Evolutionary conservation across 1,139 yeast species (phyloP).

Genomic region (Casaregolazyma suthepensis): DNA sequence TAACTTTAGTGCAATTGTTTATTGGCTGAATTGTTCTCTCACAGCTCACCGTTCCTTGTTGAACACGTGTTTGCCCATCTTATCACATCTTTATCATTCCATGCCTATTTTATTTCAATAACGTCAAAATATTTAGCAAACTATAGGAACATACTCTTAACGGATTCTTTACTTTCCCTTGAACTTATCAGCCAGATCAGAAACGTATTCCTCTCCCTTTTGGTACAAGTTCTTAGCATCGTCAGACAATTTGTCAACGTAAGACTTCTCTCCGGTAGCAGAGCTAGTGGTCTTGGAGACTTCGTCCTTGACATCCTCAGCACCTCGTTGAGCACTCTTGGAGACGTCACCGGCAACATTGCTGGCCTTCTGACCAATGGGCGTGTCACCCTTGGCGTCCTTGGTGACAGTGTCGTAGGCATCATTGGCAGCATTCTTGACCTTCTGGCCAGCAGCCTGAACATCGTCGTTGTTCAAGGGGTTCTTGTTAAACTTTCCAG

Average conservation of each 20-base stretch:
- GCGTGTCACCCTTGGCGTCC: constrained; percentile 52
- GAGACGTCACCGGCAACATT: constrained; percentile 49
- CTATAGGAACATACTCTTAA: background rate
- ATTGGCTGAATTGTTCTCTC: no score
- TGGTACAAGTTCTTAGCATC: constrained; percentile 16
- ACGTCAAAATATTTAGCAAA: background rate
- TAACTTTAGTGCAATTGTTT: no score
- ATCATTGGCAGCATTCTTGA: constrained; percentile 66
- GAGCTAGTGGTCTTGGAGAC: constrained; percentile 1
- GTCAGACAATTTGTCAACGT: constrained; percentile 10
- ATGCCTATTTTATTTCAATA: background rate
- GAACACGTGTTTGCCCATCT: background rate
- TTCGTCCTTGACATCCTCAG: constrained; percentile 9
- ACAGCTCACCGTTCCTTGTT: no score
- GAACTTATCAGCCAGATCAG: constrained; percentile 17
- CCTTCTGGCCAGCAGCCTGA: constrained; percentile 52
- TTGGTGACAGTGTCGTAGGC: constrained; percentile 58
- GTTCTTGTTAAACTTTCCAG: background rate
- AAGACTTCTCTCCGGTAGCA: constrained; percentile 4
- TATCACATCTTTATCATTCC: background rate
- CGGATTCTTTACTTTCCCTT: constrained; percentile 1
- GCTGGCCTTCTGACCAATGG: constrained; percentile 57
- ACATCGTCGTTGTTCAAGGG: constrained; percentile 17
- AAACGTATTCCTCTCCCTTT: constrained; percentile 15
- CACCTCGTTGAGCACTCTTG: constrained; percentile 32